A percentile compares a stretch with the other conserved stretches of the same genome.
Conservation (phyloP, 2,329 filamentous ascomycete species). For the Catunica adiposa region DNA sequence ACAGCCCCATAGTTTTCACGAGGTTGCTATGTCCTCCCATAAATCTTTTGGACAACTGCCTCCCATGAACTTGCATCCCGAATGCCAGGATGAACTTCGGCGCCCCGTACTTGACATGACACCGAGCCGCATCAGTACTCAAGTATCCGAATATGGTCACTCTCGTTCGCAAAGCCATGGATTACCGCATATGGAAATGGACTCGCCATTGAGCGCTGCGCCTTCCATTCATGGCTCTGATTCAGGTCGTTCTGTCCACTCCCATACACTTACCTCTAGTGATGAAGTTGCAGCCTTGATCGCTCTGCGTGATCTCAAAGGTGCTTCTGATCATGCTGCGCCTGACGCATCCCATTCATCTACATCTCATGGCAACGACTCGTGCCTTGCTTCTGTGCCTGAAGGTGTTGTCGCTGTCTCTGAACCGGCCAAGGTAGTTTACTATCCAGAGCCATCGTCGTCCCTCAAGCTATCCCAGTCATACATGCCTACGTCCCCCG, state of each 20-base stretch:
- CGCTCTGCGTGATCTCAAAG: slow-evolving; percentile 12
- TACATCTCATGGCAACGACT: neutral
- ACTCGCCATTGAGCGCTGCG: slow-evolving; percentile 6
- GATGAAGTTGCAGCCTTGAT: slow-evolving; percentile 13
- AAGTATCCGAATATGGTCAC: neutral
- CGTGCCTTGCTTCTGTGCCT: neutral
- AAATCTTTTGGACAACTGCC: neutral
- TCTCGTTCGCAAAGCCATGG: neutral
- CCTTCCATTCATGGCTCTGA: slow-evolving; percentile 5
- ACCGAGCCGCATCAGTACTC: neutral
- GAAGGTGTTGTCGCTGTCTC: neutral
- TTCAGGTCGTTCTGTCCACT: neutral
- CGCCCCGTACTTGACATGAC: neutral
- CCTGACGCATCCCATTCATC: neutral
- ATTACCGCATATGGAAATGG: neutral
- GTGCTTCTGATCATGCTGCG: slow-evolving; percentile 1
- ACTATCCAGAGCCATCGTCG: slow-evolving; percentile 9
- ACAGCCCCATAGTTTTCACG: too few species aligned
- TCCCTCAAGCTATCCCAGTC: neutral
- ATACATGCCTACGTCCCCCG: neutral
- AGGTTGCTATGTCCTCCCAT: neutral
- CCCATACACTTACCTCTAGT: slow-evolving; percentile 10
- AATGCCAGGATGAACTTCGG: neutral
- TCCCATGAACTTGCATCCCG: neutral
- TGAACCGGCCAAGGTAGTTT: slow-evolving; percentile 1